Conservation (phyloP, 371 early-diverging fungal species). For the Mortierella sp. region DNA sequence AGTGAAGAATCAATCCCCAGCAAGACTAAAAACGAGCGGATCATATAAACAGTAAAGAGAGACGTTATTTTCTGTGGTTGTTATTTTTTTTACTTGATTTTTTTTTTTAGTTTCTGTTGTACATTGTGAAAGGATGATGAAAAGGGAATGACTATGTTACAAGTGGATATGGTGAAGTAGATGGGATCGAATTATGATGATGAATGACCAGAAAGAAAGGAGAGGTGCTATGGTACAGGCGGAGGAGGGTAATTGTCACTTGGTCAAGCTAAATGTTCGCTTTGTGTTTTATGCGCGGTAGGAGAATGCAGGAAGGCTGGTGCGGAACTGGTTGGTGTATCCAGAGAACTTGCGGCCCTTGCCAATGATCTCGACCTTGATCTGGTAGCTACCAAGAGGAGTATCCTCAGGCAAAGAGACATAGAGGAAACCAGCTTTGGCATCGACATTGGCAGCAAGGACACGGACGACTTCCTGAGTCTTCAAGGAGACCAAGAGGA, state of each 20-base stretch:
- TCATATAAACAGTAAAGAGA: background rate
- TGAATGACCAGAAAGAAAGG: background rate
- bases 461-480: constrained; percentile 25
- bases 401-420: constrained; percentile 48
- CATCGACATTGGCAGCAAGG: constrained; percentile 45
- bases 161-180: background rate
- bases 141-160: background rate
- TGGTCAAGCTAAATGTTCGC: background rate
- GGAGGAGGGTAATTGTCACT: constrained; percentile 10
- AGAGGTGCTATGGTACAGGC: constrained; percentile 13
- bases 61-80: background rate
- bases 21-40: background rate
- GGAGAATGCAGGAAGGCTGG: constrained; percentile 51
- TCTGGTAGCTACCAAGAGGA: constrained; percentile 30
- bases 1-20: background rate
- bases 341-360: constrained; percentile 56
- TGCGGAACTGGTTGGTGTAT: constrained; percentile 42
- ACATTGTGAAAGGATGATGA: constrained; percentile 1
- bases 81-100: background rate
- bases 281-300: constrained; percentile 11
- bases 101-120: background rate
- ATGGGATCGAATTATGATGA: background rate
- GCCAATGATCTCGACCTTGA: constrained; percentile 56
- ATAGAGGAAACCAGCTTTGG: constrained; percentile 46
- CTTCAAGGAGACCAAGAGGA: constrained; percentile 31